phyloP scores from a whole-genome alignment of 345 rosid species.

The Microcos paniculata region DNA sequence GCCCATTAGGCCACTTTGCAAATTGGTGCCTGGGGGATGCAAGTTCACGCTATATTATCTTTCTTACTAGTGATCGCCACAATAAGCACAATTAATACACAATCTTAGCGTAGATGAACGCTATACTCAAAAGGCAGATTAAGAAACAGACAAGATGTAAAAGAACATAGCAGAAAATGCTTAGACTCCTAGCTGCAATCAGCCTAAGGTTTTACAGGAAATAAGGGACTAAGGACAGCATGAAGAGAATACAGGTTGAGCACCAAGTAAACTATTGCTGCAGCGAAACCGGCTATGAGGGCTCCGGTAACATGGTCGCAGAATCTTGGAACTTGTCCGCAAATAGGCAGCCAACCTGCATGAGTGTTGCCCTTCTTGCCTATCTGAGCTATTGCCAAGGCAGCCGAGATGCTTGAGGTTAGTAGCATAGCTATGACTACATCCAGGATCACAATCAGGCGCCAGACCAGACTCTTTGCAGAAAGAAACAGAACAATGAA shows the following conservation, averaged over 20 bases:
- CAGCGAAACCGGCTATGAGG: slow-evolving; percentile 45
- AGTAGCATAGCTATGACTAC: slow-evolving; percentile 41
- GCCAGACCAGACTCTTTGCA: slow-evolving; percentile 25
- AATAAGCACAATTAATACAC: too few species aligned
- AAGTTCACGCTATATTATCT: too few species aligned
- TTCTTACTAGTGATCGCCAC: too few species aligned
- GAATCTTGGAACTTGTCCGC: slow-evolving; percentile 47
- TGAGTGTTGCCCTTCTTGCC: slow-evolving; percentile 58
- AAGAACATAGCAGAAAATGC: background rate
- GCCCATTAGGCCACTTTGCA: background rate
- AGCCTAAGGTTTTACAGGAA: slow-evolving; percentile 29
- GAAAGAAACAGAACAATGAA: slow-evolving; percentile 31
- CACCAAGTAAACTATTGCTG: slow-evolving; percentile 33
- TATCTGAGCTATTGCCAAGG: slow-evolving; percentile 52
- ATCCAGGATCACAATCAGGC: slow-evolving; percentile 37
- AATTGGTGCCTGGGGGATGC: too few species aligned
- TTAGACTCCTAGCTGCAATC: background rate
- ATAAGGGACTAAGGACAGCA: slow-evolving; percentile 31
- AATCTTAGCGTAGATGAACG: too few species aligned
- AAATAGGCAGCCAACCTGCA: slow-evolving; percentile 68
- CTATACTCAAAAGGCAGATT: too few species aligned
- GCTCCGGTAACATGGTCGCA: slow-evolving; percentile 43
- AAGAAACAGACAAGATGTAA: background rate
- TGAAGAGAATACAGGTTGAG: slow-evolving; percentile 39
- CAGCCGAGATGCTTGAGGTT: slow-evolving; percentile 55